Percentiles rank a stretch among this genome's conserved stretches.
Evolutionary conservation across 345 rosid genomes (phyloP).

Genomic region (Lenwebbia sp.): DNA sequence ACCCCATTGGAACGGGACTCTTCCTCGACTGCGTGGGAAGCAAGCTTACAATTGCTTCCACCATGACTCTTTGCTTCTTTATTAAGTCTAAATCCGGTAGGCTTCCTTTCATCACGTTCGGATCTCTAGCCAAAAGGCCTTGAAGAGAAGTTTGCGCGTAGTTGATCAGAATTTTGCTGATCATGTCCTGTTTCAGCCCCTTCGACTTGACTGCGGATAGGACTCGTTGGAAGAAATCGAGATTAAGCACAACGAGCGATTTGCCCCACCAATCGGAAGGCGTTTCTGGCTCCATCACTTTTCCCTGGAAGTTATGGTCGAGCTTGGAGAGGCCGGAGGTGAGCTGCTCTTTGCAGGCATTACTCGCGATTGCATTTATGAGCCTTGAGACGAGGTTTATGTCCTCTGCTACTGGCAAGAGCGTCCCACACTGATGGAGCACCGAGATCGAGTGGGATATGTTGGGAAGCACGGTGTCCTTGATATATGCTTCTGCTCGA

Average conservation of each 20-base stretch:
- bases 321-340: constrained; percentile 88
- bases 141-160: constrained; percentile 78
- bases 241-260: constrained; percentile 54
- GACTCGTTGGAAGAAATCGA: constrained; percentile 81
- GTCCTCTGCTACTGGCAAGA: constrained; percentile 71
- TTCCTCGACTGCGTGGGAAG: constrained; percentile 87
- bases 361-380: constrained; percentile 61
- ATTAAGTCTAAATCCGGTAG: constrained; percentile 49
- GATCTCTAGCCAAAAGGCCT: constrained; percentile 51
- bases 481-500: constrained; percentile 53
- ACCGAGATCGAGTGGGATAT: constrained; percentile 62
- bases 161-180: constrained; percentile 80
- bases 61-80: constrained; percentile 66
- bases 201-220: constrained; percentile 71
- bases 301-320: constrained; percentile 53
- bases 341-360: constrained; percentile 93
- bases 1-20: constrained; percentile 84
- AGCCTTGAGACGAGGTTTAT: constrained; percentile 58
- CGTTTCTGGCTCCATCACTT: constrained; percentile 51
- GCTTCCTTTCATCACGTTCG: constrained; percentile 48
- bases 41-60: constrained; percentile 67
- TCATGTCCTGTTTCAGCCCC: constrained; percentile 90
- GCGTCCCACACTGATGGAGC: constrained; percentile 69
- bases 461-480: constrained; percentile 55
- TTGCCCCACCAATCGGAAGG: constrained; percentile 95